These are phyloP conservation scores for Ramaria sp. DNA, from an alignment of 768 basidiomycete species.

Conservation along the genomic window DNA sequence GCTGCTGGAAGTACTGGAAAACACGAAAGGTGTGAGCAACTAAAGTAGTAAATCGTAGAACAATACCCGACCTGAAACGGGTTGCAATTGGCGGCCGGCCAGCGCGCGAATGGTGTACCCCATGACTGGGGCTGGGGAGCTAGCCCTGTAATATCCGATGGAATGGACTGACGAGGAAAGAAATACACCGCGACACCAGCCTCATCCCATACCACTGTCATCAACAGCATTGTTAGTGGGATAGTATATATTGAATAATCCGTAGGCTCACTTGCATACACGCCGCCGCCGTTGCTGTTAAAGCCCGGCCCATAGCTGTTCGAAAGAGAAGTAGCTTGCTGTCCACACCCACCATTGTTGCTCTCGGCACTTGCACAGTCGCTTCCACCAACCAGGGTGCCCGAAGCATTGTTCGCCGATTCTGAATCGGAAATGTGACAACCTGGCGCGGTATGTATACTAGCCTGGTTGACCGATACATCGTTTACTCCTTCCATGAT, in stretches of 20 bases:
- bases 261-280: constrained; percentile 66
- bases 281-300: constrained; percentile 78
- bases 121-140: constrained; percentile 67
- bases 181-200: constrained; percentile 72
- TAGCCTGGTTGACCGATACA: constrained; percentile 73
- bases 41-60: not conserved
- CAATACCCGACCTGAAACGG: constrained; percentile 32
- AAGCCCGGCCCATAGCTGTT: constrained; percentile 65
- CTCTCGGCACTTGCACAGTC: constrained; percentile 65
- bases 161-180: constrained; percentile 67
- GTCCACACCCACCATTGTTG: constrained; percentile 78
- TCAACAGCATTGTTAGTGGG: too few species aligned
- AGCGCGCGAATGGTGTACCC: constrained; percentile 70
- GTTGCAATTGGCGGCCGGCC: constrained; percentile 65
- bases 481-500: constrained; percentile 78
- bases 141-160: constrained; percentile 63
- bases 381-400: constrained; percentile 55
- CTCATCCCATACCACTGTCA: constrained; percentile 62
- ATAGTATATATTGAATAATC: not conserved
- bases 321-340: constrained; percentile 34
- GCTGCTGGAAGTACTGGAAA: constrained; percentile 58
- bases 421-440: constrained; percentile 44
- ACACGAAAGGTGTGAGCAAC: not conserved
- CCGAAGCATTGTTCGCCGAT: constrained; percentile 34
- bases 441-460: constrained; percentile 67